These are phyloP conservation scores for Malassezia arunalokei DNA, from an alignment of 1,284 basidiomycete genomes.

Conservation along the genomic window DNA sequence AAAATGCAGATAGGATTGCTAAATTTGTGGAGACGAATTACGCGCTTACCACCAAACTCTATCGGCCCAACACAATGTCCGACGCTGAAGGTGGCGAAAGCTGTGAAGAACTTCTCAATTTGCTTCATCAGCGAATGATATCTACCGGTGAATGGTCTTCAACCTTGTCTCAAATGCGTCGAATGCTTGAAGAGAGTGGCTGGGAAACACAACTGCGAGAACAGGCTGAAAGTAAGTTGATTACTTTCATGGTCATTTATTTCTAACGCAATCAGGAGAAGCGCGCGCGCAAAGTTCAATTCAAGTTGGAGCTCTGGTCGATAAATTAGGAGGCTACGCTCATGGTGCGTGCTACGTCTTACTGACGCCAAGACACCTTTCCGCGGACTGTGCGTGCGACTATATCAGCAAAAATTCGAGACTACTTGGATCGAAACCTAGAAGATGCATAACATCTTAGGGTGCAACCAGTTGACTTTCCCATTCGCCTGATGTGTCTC, in stretches of 20 bases:
- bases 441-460: conserved; percentile 11
- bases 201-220: conserved; percentile 14
- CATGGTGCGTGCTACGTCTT: conserved; percentile 1
- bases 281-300: conserved; percentile 5
- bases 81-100: conserved; percentile 9
- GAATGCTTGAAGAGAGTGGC: conserved; percentile 10
- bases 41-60: neutral
- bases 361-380: conserved; percentile 10
- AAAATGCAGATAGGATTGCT: neutral
- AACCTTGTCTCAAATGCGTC: conserved; percentile 1
- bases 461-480: neutral
- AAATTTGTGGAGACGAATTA: neutral
- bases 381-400: conserved; percentile 9
- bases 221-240: conserved; percentile 12
- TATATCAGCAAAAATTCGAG: conserved; percentile 6
- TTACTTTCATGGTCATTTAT: neutral
- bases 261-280: conserved; percentile 1
- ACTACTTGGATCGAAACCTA: conserved; percentile 14
- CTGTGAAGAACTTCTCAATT: conserved; percentile 14
- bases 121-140: conserved; percentile 14
- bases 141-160: conserved; percentile 15
- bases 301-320: conserved; percentile 9
- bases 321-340: conserved; percentile 12
- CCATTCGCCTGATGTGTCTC: neutral
- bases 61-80: conserved; percentile 3